These are phyloP conservation scores for Colletotrichum sp. DNA, from an alignment of 2,329 filamentous ascomycete genomes.

Conservation along the genomic window DNA sequence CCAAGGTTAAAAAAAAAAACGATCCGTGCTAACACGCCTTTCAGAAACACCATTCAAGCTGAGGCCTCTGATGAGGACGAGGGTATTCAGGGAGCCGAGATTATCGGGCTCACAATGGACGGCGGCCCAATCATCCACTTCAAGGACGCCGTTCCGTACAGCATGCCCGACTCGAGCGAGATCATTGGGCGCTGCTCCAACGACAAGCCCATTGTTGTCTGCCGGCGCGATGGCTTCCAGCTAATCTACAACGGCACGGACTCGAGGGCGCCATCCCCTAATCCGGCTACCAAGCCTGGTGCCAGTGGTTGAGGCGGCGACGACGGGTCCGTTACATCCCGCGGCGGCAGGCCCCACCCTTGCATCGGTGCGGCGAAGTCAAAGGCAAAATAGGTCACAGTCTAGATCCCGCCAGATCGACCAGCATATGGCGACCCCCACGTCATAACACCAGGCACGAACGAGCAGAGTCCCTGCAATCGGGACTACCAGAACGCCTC, in stretches of 20 bases:
- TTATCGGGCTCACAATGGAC: constrained; percentile 50
- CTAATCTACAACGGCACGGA: constrained; percentile 29
- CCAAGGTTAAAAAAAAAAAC: constrained; percentile 7
- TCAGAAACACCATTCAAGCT: constrained; percentile 39
- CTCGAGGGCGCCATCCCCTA: constrained; percentile 9
- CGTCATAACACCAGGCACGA: constrained; percentile 15
- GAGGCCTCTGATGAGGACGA: constrained; percentile 32
- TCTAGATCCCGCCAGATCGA: constrained; percentile 12
- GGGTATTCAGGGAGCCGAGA: constrained; percentile 33
- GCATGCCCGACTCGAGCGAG: constrained; percentile 35
- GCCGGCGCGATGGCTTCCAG: constrained; percentile 37
- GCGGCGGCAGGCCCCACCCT: constrained; percentile 10
- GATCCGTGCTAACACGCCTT: constrained; percentile 21
- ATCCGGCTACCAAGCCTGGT: constrained; percentile 3
- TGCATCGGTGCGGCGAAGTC: constrained; percentile 20
- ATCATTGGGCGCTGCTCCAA: constrained; percentile 40
- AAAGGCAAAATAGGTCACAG: constrained; percentile 6
- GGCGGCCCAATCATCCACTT: constrained; percentile 54
- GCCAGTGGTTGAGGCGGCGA: constrained; percentile 3
- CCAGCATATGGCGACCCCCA: background rate
- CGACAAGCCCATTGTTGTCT: constrained; percentile 43
- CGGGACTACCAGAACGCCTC: background rate
- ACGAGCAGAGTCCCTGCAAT: constrained; percentile 18
- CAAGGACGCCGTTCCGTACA: constrained; percentile 34
- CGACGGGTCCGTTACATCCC: constrained; percentile 3